Evolutionary conservation across 768 basidiomycete genomes (phyloP), one percentile per base, ranked within the genome.

Genomic region (Galerina marginata): DNA sequence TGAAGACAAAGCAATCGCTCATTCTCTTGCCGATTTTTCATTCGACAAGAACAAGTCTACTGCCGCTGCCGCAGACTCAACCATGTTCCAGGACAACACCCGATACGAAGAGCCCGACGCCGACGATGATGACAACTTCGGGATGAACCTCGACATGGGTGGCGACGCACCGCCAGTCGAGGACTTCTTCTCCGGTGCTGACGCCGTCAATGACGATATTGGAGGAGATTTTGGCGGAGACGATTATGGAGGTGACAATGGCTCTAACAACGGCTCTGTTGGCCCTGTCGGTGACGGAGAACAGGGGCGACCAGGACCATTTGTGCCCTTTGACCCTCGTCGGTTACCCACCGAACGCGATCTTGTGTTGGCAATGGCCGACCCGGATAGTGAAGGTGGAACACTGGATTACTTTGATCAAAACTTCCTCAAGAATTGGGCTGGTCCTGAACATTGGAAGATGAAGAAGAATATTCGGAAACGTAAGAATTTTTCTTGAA

Each of bases 381-480:
- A 87, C 51, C 83, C 78, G 2, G 78, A 83, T 63, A 79, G 73
- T 6, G 82, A 80, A n/a, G 80, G 77, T 3, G 86, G 82, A 2
- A 84, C 82, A 58, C 86, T 91, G 58, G 95, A 96, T 67, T 97
- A 96, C 73, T 97, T 99, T 70, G 96, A 99, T 73, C 84, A 88
- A 67, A 86, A 80, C 62, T 83, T 92, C 68, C 80, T 89, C 67
- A 96, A 93, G 82, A 96, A 96, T 66, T 99, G 97, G 97, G 97
- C 97, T 3, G 97, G 97, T 0, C 96, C 96, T 7, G 94, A 99
- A 74, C 97, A 99, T 71, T 99, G 97, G 96, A 99, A 96, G 72
- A 74, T 99, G 69, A 80, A 91, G 62, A 91, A 88, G 70, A 83
- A 88, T n/a, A 79, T 94, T 54, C 85, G 91, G 60, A 86, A 84